These are phyloP conservation scores for Volvox africanus DNA, from an alignment of 139 green algal genomes.

Conservation along the genomic window DNA sequence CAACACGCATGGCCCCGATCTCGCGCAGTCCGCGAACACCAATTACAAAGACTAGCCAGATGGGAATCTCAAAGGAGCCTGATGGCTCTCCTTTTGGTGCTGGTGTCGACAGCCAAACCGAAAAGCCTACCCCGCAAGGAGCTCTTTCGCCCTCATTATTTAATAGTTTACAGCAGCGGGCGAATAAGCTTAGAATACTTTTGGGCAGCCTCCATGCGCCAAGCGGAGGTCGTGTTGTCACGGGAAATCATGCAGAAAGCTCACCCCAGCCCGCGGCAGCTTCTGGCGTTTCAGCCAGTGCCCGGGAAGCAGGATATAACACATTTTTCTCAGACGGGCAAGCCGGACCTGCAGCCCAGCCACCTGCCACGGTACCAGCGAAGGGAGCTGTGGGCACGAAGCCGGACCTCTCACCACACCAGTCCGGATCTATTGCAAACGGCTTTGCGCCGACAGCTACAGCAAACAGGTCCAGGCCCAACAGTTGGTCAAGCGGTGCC, in stretches of 20 bases:
- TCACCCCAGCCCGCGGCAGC: background rate
- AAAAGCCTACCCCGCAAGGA: background rate
- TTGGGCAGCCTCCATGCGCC: background rate
- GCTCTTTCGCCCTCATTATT: constrained; percentile 13
- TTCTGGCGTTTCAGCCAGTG: background rate
- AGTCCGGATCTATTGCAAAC: background rate
- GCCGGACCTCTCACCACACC: background rate
- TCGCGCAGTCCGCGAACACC: background rate
- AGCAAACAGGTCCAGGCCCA: background rate
- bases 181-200: background rate
- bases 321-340: background rate
- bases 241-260: background rate
- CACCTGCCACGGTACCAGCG: background rate
- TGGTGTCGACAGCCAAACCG: background rate
- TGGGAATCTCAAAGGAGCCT: background rate
- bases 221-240: background rate
- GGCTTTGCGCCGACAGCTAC: background rate
- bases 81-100: background rate
- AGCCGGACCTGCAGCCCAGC: background rate
- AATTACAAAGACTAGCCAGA: background rate
- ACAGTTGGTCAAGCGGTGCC: background rate
- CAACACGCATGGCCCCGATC: background rate
- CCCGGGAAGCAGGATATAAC: background rate
- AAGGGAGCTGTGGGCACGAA: background rate
- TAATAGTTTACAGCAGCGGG: background rate